A percentile compares a stretch with the other conserved stretches of the same genome.
phyloP scores from a whole-genome alignment of 352 stramenopile species.

The Peronospora belbahrii region DNA sequence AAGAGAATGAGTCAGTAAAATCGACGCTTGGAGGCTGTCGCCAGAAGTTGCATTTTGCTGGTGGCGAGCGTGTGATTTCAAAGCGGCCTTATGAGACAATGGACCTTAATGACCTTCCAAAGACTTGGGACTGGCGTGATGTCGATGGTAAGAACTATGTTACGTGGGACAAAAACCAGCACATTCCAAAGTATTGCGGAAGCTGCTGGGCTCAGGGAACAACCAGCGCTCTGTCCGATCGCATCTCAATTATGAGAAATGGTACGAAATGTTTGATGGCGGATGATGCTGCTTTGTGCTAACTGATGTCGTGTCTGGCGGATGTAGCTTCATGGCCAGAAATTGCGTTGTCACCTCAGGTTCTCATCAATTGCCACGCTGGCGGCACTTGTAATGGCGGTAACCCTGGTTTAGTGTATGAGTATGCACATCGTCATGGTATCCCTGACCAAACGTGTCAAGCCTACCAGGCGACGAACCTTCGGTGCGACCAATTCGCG shows the following conservation, averaged over 20 bases:
- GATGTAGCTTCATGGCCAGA: constrained; percentile 64
- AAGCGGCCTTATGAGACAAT: constrained; percentile 74
- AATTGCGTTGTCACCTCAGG: constrained; percentile 69
- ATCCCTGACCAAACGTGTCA: constrained; percentile 91
- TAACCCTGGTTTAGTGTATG: constrained; percentile 77
- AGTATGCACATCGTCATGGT: constrained; percentile 81
- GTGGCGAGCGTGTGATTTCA: constrained; percentile 62
- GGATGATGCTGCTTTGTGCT: constrained; percentile 3
- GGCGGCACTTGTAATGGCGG: constrained; percentile 71
- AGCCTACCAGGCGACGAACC: constrained; percentile 84
- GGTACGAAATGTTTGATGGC: constrained; percentile 21
- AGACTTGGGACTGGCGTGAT: constrained; percentile 93
- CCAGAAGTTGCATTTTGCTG: constrained; percentile 52
- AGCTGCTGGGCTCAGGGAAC: constrained; percentile 89
- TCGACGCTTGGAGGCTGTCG: constrained; percentile 40
- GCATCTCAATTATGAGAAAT: constrained; percentile 88
- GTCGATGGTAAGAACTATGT: constrained; percentile 91
- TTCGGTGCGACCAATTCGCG: constrained; percentile 63
- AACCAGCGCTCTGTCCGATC: constrained; percentile 83
- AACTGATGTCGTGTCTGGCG: background rate
- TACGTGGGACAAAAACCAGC: constrained; percentile 98
- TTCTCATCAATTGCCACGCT: constrained; percentile 82
- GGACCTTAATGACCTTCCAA: constrained; percentile 77
- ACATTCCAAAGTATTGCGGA: constrained; percentile 93
- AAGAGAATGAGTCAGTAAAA: constrained; percentile 15